These are phyloP conservation scores for Tuber aestivum DNA, from an alignment of 495 filamentous ascomycete species.

Conservation along the genomic window DNA sequence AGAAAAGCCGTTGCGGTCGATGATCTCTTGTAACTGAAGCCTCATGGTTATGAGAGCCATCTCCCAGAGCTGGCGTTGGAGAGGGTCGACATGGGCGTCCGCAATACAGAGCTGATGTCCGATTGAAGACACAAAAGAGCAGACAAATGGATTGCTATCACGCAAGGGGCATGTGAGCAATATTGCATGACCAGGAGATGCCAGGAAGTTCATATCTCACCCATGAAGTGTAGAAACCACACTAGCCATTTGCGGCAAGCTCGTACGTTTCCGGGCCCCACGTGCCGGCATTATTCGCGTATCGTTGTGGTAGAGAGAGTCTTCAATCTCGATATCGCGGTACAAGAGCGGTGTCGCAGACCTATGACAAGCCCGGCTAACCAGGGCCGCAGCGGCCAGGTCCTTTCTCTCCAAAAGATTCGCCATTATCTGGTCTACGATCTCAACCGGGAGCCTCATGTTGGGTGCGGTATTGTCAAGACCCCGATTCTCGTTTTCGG, in stretches of 20 bases:
- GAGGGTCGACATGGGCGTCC: constrained; percentile 4
- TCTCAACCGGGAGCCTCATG: constrained; percentile 34
- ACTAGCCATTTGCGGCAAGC: constrained; percentile 18
- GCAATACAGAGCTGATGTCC: constrained; percentile 15
- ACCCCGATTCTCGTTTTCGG: neutral
- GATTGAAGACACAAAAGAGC: constrained; percentile 29
- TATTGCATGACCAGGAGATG: neutral
- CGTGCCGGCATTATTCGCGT: neutral
- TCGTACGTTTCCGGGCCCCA: constrained; percentile 15
- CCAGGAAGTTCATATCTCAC: constrained; percentile 19
- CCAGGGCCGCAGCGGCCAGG: constrained; percentile 22
- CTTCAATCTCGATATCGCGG: constrained; percentile 28
- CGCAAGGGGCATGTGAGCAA: constrained; percentile 2
- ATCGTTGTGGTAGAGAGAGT: constrained; percentile 5
- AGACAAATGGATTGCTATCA: constrained; percentile 27
- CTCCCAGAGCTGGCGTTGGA: constrained; percentile 28
- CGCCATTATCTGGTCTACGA: constrained; percentile 31
- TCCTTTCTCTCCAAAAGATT: constrained; percentile 24
- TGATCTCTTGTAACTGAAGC: constrained; percentile 18
- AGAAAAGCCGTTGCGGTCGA: constrained; percentile 30
- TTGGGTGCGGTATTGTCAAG: constrained; percentile 8
- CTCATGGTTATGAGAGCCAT: constrained; percentile 18
- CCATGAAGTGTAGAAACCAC: constrained; percentile 22
- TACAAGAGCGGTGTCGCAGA: constrained; percentile 26
- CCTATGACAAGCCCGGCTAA: constrained; percentile 31